phyloP scores from a whole-genome alignment of 306 rosid species.

The Canavalia ensiformis region DNA sequence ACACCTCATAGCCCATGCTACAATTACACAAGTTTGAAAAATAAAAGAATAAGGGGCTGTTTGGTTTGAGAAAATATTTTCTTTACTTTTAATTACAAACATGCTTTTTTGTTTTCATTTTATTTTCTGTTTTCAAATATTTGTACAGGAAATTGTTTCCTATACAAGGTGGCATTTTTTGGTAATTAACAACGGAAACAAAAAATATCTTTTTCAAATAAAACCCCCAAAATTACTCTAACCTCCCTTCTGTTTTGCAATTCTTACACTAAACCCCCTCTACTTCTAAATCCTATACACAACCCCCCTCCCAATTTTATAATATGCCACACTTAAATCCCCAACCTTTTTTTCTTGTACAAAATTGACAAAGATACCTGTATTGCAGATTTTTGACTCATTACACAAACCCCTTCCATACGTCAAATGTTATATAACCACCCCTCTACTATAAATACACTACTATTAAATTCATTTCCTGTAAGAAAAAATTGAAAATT shows the following conservation, averaged over 20 bases:
- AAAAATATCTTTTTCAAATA: no score
- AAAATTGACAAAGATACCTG: not conserved
- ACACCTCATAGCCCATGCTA: slow-evolving; percentile 17
- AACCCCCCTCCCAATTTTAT: not conserved
- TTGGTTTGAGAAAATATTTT: no score
- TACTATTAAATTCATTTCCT: not conserved
- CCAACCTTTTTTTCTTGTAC: not conserved
- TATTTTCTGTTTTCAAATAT: no score
- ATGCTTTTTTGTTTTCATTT: no score
- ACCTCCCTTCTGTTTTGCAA: slow-evolving; percentile 1
- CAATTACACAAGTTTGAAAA: not conserved
- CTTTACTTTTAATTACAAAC: no score
- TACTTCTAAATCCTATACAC: not conserved
- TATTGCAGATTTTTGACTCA: not conserved
- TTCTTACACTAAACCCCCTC: not conserved
- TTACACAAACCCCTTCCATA: not conserved
- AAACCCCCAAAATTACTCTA: not conserved
- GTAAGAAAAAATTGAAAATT: not conserved
- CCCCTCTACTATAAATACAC: not conserved
- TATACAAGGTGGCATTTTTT: no score
- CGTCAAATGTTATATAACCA: not conserved
- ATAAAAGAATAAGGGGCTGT: not conserved
- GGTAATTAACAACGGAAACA: no score
- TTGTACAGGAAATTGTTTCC: no score
- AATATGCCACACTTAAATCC: not conserved